phyloP scores from a whole-genome alignment of 108 stramenopile genomes.

The Cyclotella choctawhatcheeana region DNA sequence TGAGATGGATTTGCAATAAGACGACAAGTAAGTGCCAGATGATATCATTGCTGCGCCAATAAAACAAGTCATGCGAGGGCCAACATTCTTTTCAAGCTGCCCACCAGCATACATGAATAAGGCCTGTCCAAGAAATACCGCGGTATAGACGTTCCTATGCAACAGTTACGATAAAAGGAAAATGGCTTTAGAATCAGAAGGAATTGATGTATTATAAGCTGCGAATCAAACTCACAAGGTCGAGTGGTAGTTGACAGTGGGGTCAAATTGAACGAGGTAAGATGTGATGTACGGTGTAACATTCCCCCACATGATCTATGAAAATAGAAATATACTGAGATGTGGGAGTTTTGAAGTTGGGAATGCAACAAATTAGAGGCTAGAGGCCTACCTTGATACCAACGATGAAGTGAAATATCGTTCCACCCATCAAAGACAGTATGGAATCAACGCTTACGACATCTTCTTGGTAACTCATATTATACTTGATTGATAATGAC shows the following conservation, averaged over 20 bases:
- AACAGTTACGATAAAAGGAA: too few relatives aligned
- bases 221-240: too few relatives aligned
- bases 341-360: too few relatives aligned
- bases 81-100: constrained; percentile 45
- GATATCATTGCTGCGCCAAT: constrained; percentile 41
- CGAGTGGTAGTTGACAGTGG: constrained; percentile 31
- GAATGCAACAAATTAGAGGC: too few relatives aligned
- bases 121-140: constrained; percentile 45
- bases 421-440: constrained; percentile 43
- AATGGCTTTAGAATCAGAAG: too few relatives aligned
- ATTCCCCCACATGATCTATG: constrained; percentile 53
- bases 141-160: constrained; percentile 52
- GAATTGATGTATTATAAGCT: too few relatives aligned
- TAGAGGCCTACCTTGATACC: constrained; percentile 42
- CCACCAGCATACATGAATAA: constrained; percentile 56
- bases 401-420: constrained; percentile 53
- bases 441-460: constrained; percentile 41
- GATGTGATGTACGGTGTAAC: constrained; percentile 52
- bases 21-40: constrained; percentile 35
- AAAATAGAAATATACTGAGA: too few relatives aligned
- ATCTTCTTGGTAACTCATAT: constrained; percentile 11
- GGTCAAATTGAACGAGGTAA: constrained; percentile 53
- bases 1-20: constrained; percentile 30
- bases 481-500: too few relatives aligned
- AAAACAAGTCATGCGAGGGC: constrained; percentile 34